Base-by-base conservation (phyloP, 2,329 filamentous ascomycete genomes). In the Cladorrhinum sp. region DNA sequence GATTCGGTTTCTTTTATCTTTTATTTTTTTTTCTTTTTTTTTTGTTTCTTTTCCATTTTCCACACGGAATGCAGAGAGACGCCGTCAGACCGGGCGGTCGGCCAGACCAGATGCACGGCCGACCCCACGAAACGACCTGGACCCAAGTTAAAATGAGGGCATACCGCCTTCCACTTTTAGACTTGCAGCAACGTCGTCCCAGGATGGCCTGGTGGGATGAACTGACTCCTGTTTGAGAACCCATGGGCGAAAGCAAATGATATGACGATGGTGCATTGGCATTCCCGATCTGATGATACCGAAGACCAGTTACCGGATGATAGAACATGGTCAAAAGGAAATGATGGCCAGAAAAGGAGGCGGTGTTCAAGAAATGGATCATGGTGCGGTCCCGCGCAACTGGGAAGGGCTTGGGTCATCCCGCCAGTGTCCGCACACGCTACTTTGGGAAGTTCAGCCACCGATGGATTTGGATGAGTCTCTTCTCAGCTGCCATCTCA, bases 21-120 rank as follows among this genome's bases (percentile, higher is more conserved):
- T 55, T 18, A 4, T 39, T 39, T 55, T 36, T 55, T 55, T 55
- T 55, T 39, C 33, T 52, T 52, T 18, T 28, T 52, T 33, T 21
- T 33, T 28, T 18, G 21, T 54, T 28, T 55, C 14, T n/a, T 55
- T 46, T 55, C 33, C 20, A 28, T 28, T 36, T 33, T 23, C 6
- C 14, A 28, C 14, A 52, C 7, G 50, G 23, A 30, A 26, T 52
- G 26, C n/a, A n/a, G n/a, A n/a, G n/a, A n/a, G n/a, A n/a, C n/a
- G n/a, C n/a, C n/a, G n/a, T n/a, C n/a, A n/a, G n/a, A n/a, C n/a
- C n/a, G n/a, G n/a, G n/a, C n/a, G n/a, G n/a, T n/a, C n/a, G n/a
- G n/a, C n/a, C n/a, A n/a, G n/a, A n/a, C n/a, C n/a, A n/a, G n/a
- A n/a, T n/a, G n/a, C n/a, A n/a, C n/a, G n/a, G n/a, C n/a, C n/a